A percentile compares a stretch with the other conserved stretches of the same genome.
Conservation (phyloP, 2,329 filamentous ascomycete genomes). For the Diaporthe aspalathi region DNA sequence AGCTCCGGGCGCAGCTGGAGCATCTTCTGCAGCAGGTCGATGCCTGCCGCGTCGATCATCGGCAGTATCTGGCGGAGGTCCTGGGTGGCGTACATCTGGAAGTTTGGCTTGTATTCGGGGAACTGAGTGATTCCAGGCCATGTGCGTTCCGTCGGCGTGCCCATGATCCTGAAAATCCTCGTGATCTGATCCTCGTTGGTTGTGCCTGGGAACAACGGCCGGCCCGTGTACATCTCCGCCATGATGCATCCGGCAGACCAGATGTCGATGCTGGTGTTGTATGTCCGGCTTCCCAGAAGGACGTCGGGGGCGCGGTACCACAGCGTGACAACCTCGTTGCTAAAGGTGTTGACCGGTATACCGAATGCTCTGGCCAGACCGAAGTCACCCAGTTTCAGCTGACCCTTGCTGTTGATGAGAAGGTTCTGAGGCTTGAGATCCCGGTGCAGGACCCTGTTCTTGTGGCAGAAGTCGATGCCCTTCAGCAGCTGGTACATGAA, state of each 20-base stretch:
- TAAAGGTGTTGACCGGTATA: slow-evolving; percentile 98
- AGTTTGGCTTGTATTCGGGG: slow-evolving; percentile 97
- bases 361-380: slow-evolving; percentile 94
- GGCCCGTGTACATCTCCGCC: slow-evolving; percentile 98
- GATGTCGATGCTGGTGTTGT: slow-evolving; percentile 99
- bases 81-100: slow-evolving; percentile 94
- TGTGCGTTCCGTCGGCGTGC: slow-evolving; percentile 91
- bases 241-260: slow-evolving; percentile 99
- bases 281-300: slow-evolving; percentile 90
- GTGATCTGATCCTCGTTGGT: slow-evolving; percentile 98
- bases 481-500: slow-evolving; percentile 99
- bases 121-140: slow-evolving; percentile 97
- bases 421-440: slow-evolving; percentile 97
- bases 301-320: slow-evolving; percentile 99
- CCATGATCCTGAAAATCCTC: slow-evolving; percentile 98
- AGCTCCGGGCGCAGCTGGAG: slow-evolving; percentile 92
- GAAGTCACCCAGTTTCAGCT: slow-evolving; percentile 94
- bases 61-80: slow-evolving; percentile 88
- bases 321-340: slow-evolving; percentile 95
- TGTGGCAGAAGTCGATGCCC: slow-evolving; percentile 97
- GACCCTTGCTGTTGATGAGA: slow-evolving; percentile 90
- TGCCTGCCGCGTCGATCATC: slow-evolving; percentile 86
- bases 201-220: slow-evolving; percentile 94
- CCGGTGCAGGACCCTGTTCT: slow-evolving; percentile 94
- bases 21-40: slow-evolving; percentile 91